These are phyloP conservation scores for Sordariomycetes sp. DNA, from an alignment of 2,329 filamentous ascomycete species.

Conservation along the genomic window DNA sequence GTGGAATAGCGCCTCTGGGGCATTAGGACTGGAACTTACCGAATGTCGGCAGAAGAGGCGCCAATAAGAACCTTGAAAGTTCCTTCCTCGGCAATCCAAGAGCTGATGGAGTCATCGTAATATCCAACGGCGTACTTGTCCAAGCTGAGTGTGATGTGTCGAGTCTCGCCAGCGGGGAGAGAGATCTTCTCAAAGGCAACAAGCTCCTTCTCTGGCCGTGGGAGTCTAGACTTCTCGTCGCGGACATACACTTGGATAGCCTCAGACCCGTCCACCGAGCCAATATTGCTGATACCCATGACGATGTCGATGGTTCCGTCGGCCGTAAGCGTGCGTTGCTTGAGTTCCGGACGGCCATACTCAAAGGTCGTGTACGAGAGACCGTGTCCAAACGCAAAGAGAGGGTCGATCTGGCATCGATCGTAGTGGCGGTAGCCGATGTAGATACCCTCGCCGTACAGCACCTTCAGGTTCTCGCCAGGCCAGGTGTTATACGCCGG, in stretches of 20 bases:
- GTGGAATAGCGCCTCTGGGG: not conserved
- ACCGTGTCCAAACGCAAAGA: constrained; percentile 66
- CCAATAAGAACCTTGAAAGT: constrained; percentile 50
- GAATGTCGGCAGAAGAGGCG: constrained; percentile 51
- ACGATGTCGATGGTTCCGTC: constrained; percentile 30
- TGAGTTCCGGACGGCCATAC: constrained; percentile 47
- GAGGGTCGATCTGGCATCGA: constrained; percentile 41
- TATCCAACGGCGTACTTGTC: constrained; percentile 47
- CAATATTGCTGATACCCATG: constrained; percentile 43
- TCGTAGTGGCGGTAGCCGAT: constrained; percentile 69
- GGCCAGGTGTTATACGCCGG: constrained; percentile 66
- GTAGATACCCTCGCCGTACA: constrained; percentile 64
- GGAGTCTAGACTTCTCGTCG: constrained; percentile 52
- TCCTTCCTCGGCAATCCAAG: constrained; percentile 59
- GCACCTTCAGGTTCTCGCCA: constrained; percentile 55
- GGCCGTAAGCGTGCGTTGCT: constrained; percentile 24
- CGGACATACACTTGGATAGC: constrained; percentile 59
- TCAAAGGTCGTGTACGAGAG: constrained; percentile 62
- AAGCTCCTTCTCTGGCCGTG: constrained; percentile 59
- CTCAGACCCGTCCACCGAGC: constrained; percentile 45
- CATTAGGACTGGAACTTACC: constrained; percentile 31
- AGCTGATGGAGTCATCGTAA: constrained; percentile 46
- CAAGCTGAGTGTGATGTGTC: constrained; percentile 31
- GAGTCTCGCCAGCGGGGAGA: constrained; percentile 44
- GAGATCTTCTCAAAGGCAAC: constrained; percentile 58